Percentiles rank a stretch among this genome's conserved stretches.
phyloP scores from a whole-genome alignment of 2,329 filamentous ascomycete species.

The Exserohilum rostratum region DNA sequence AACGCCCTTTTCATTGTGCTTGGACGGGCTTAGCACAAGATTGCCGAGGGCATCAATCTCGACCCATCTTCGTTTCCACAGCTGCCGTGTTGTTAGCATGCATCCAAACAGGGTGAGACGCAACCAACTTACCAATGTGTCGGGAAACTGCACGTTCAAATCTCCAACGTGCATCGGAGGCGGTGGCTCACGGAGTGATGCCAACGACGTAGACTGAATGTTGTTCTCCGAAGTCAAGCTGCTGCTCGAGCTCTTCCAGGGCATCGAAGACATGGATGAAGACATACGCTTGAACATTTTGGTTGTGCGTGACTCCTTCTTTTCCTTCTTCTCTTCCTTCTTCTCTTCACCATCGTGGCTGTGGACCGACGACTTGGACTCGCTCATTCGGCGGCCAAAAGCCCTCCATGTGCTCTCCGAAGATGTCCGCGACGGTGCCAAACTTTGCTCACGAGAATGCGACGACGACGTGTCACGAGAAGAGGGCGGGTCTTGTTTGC shows the following conservation, averaged over 20 bases:
- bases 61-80: constrained; percentile 94
- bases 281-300: constrained; percentile 72
- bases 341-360: constrained; percentile 49
- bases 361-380: constrained; percentile 39
- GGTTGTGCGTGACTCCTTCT: constrained; percentile 63
- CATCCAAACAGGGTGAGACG: no score
- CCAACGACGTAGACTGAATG: constrained; percentile 30
- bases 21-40: constrained; percentile 76
- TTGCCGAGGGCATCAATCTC: constrained; percentile 84
- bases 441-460: constrained; percentile 38
- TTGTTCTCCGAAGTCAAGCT: constrained; percentile 50
- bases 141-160: constrained; percentile 96
- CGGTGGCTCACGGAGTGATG: constrained; percentile 49
- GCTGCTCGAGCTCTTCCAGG: constrained; percentile 56
- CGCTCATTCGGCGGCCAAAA: constrained; percentile 47
- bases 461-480: constrained; percentile 40
- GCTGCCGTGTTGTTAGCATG: constrained; percentile 42
- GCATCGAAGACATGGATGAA: constrained; percentile 60
- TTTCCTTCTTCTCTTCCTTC: constrained; percentile 54
- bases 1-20: constrained; percentile 66
- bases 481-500: constrained; percentile 40
- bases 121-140: constrained; percentile 68
- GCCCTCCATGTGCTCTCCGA: constrained; percentile 49
- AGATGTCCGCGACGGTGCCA: constrained; percentile 44
- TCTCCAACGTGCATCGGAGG: constrained; percentile 78